These are phyloP conservation scores for Sporothrix variecibatus DNA, from an alignment of 2,329 filamentous ascomycete species.

Conservation along the genomic window DNA sequence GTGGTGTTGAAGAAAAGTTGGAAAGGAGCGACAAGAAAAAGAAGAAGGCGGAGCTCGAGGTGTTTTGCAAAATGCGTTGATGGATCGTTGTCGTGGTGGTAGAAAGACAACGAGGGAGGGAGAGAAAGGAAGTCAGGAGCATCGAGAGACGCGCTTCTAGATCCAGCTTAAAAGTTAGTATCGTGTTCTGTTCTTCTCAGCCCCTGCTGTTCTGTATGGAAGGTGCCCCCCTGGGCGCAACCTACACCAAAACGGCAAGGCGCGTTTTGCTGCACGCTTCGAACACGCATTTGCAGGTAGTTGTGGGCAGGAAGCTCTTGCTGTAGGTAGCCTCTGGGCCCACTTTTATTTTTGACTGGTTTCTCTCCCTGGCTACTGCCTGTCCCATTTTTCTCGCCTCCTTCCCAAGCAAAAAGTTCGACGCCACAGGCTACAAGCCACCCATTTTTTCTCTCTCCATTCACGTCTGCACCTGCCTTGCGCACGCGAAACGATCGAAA, in stretches of 20 bases:
- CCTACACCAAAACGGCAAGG: conserved; percentile 25
- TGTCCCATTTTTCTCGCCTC: conserved; percentile 7
- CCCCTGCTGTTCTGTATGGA: not conserved
- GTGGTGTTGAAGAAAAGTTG: not conserved
- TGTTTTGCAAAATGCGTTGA: not conserved
- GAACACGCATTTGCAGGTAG: not conserved
- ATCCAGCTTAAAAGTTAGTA: conserved; percentile 19
- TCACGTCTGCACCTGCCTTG: conserved; percentile 8
- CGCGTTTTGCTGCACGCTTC: conserved; percentile 11
- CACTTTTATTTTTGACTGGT: conserved; percentile 9
- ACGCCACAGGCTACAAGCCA: conserved; percentile 26
- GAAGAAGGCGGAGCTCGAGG: not conserved
- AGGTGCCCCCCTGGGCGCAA: not conserved
- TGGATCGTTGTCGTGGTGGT: not conserved
- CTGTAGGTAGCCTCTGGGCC: not conserved
- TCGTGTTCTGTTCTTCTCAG: conserved; percentile 27
- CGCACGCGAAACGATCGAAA: conserved; percentile 6
- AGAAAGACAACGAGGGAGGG: not conserved
- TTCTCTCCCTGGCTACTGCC: conserved; percentile 4
- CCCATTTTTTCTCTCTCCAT: conserved; percentile 21
- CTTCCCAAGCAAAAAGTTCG: not conserved
- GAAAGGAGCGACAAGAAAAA: not conserved
- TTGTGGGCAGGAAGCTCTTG: not conserved
- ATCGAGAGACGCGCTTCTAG: not conserved
- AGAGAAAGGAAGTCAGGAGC: not conserved